Evolutionary conservation across 2,329 filamentous ascomycete genomes (phyloP).

Genomic region (Fulvia fulva): DNA sequence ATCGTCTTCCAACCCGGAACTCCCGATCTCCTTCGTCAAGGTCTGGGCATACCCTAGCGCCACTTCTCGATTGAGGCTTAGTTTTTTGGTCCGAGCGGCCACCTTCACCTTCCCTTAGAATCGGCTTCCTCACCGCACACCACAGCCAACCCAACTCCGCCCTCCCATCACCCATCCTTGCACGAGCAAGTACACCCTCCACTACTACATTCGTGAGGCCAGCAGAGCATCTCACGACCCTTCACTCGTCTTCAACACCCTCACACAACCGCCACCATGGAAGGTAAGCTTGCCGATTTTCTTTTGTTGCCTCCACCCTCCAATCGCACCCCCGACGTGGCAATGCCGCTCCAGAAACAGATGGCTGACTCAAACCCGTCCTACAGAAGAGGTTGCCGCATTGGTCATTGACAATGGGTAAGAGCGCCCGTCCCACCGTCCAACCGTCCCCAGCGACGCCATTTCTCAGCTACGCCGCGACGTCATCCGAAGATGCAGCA

Average conservation of each 20-base stretch:
- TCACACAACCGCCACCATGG: slow-evolving; percentile 28
- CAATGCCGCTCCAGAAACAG: slow-evolving; percentile 7
- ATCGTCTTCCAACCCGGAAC: no score
- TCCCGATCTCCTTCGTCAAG: no score
- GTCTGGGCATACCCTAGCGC: no score
- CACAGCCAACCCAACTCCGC: background rate
- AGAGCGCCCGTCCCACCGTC: slow-evolving; percentile 47
- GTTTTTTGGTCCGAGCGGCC: background rate
- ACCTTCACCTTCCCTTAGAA: background rate
- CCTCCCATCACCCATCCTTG: slow-evolving; percentile 2
- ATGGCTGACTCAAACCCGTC: slow-evolving; percentile 24
- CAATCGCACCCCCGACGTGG: slow-evolving; percentile 11
- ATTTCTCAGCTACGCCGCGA: slow-evolving; percentile 30
- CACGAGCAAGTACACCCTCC: background rate
- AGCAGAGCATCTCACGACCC: slow-evolving; percentile 4
- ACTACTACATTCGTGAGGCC: slow-evolving; percentile 5
- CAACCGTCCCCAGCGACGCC: slow-evolving; percentile 31
- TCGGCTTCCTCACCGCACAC: background rate
- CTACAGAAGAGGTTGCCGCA: slow-evolving; percentile 96
- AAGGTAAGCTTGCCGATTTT: slow-evolving; percentile 28
- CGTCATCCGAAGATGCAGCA: slow-evolving; percentile 30
- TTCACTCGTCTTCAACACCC: slow-evolving; percentile 6
- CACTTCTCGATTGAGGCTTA: background rate
- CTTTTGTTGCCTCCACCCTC: slow-evolving; percentile 15
- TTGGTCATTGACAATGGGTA: slow-evolving; percentile 99